Percentiles rank a stretch among this genome's conserved stretches.
phyloP scores from a whole-genome alignment of 345 rosid species.

The Eucalyptus melliodora region DNA sequence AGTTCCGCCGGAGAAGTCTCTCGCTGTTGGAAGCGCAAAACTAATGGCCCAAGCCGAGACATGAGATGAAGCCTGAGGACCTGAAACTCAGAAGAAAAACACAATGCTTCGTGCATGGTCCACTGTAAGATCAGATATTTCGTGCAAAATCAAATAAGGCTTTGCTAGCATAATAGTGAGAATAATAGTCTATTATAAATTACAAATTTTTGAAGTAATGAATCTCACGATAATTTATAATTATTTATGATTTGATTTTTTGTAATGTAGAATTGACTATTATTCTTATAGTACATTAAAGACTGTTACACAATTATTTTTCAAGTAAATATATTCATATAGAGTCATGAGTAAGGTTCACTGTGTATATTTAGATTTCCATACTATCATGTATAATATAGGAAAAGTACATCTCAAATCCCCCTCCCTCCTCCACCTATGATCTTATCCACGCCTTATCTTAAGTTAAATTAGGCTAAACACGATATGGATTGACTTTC shows the following conservation, averaged over 20 bases:
- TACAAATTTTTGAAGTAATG: too few species aligned
- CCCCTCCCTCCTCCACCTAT: background rate
- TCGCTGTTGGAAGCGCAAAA: background rate
- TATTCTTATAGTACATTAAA: too few species aligned
- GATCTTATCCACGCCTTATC: background rate
- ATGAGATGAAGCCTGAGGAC: background rate
- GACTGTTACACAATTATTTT: fast-evolving
- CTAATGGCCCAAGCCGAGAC: background rate
- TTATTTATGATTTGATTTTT: too few species aligned
- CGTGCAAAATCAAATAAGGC: too few species aligned
- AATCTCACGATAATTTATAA: fast-evolving
- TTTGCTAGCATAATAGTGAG: too few species aligned
- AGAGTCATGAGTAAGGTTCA: background rate
- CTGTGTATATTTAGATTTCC: background rate
- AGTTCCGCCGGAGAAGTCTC: background rate
- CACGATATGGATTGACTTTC: background rate
- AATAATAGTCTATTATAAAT: too few species aligned
- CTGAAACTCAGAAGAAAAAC: background rate
- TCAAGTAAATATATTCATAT: too few species aligned
- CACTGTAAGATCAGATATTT: too few species aligned
- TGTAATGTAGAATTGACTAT: fast-evolving
- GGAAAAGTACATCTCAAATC: background rate
- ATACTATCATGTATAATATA: background rate
- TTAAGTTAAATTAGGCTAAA: background rate
- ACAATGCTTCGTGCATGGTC: too few species aligned